These are phyloP conservation scores for Cubamyces sp. DNA, from an alignment of 768 basidiomycete genomes.

Conservation along the genomic window DNA sequence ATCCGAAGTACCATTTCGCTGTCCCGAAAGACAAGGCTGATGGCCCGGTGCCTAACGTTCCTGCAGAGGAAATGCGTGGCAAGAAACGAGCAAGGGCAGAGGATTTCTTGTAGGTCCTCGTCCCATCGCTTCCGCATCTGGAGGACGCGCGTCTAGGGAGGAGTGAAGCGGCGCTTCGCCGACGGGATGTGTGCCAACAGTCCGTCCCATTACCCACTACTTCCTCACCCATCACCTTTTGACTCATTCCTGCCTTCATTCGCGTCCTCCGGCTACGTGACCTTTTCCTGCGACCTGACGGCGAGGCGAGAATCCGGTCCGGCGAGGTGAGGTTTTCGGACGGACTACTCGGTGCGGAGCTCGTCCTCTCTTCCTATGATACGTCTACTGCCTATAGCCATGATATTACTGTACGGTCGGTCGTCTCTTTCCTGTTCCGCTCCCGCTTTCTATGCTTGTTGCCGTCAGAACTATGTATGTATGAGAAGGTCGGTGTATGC, in stretches of 20 bases:
- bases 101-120: constrained; percentile 66
- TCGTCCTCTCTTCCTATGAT: constrained; percentile 20
- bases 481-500: constrained; percentile 25
- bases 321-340: not conserved
- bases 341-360: constrained; percentile 29
- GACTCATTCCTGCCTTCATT: constrained; percentile 29
- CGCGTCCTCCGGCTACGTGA: not conserved
- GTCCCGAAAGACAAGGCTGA: constrained; percentile 43
- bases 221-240: constrained; percentile 21
- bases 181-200: constrained; percentile 31
- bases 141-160: constrained; percentile 9
- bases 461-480: constrained; percentile 10
- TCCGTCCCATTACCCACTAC: constrained; percentile 36
- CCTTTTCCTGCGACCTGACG: not conserved
- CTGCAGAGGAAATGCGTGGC: constrained; percentile 64
- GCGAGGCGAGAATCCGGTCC: not conserved
- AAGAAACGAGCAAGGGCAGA: constrained; percentile 87
- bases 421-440: constrained; percentile 24
- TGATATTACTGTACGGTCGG: constrained; percentile 34
- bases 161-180: constrained; percentile 5
- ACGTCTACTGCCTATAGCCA: constrained; percentile 16
- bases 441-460: not conserved
- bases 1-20: constrained; percentile 60
- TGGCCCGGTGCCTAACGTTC: constrained; percentile 37
- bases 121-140: not conserved